Conservation (phyloP, 108 stramenopile genomes). For the Conticribra weissflogii region DNA sequence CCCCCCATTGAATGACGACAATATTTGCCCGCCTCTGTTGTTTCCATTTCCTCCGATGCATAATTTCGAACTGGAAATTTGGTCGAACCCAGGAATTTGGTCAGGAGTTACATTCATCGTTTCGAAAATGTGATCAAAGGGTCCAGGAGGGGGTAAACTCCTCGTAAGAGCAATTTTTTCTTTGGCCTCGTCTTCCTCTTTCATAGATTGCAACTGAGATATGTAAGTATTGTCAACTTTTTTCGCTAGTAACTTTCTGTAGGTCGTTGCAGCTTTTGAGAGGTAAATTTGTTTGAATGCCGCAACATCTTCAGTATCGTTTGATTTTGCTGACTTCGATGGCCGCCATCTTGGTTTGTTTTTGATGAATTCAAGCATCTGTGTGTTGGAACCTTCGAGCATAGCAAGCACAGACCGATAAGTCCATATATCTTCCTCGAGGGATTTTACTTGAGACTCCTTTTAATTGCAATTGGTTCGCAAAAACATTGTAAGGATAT, state of each 20-base stretch:
- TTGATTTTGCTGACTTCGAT: neutral
- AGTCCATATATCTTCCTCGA: constrained; percentile 18
- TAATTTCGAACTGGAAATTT: neutral
- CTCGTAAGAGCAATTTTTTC: constrained; percentile 7
- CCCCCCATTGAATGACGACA: neutral
- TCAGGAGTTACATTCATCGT: constrained; percentile 17
- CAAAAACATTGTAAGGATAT: neutral
- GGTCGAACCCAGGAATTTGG: constrained; percentile 21
- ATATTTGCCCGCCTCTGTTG: constrained; percentile 2
- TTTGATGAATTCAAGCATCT: constrained; percentile 41
- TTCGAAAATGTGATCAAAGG: constrained; percentile 28
- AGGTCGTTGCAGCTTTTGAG: constrained; percentile 19
- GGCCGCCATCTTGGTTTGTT: constrained; percentile 30
- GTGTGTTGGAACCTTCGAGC: constrained; percentile 26
- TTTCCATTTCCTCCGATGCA: neutral
- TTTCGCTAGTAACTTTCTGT: constrained; percentile 19
- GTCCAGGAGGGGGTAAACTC: constrained; percentile 7
- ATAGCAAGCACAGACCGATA: constrained; percentile 29
- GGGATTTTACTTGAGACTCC: constrained; percentile 33
- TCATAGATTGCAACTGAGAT: neutral
- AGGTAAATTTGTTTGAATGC: constrained; percentile 43
- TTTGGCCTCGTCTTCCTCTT: constrained; percentile 13
- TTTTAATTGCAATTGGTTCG: constrained; percentile 1
- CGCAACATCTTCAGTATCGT: constrained; percentile 25
- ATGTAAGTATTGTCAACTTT: constrained; percentile 17